Evolutionary conservation across 495 filamentous ascomycete genomes (phyloP).

Genomic region (Talaromyces borbonicus): DNA sequence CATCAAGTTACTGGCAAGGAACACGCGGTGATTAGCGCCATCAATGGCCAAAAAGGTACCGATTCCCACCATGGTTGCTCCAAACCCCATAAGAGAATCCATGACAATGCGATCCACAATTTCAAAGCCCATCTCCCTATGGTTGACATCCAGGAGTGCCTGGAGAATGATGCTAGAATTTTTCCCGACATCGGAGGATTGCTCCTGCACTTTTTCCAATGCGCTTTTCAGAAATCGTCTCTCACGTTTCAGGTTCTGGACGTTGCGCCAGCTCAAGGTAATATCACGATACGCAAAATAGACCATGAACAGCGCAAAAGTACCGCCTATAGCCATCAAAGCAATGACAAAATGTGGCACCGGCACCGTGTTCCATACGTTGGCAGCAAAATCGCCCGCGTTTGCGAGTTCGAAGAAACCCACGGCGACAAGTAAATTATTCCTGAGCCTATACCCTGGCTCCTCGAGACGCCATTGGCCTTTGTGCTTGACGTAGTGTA

Average conservation of each 20-base stretch:
- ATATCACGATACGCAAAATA: slow-evolving; percentile 34
- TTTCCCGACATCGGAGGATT: no score
- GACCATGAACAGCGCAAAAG: slow-evolving; percentile 31
- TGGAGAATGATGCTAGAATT: not conserved
- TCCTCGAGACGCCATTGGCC: no score
- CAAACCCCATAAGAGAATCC: slow-evolving; percentile 36
- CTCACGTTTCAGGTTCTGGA: slow-evolving; percentile 30
- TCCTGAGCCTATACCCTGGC: no score
- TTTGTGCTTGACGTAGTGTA: no score
- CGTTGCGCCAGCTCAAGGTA: slow-evolving; percentile 32
- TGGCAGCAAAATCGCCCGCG: slow-evolving; percentile 43
- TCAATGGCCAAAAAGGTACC: slow-evolving; percentile 43
- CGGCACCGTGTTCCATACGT: slow-evolving; percentile 42
- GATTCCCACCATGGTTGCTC: slow-evolving; percentile 35
- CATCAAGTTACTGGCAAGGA: slow-evolving; percentile 34
- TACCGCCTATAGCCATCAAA: slow-evolving; percentile 41
- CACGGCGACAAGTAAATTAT: slow-evolving; percentile 37
- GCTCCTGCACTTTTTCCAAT: not conserved
- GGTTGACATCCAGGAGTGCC: slow-evolving; percentile 22
- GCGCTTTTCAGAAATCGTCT: slow-evolving; percentile 7
- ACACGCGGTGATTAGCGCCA: slow-evolving; percentile 31
- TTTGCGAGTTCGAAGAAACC: slow-evolving; percentile 44
- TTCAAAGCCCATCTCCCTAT: slow-evolving; percentile 36
- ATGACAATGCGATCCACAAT: slow-evolving; percentile 38
- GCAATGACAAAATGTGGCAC: slow-evolving; percentile 33